Conservation (phyloP, 1,284 basidiomycete genomes). For the Leccinum solheimii region DNA sequence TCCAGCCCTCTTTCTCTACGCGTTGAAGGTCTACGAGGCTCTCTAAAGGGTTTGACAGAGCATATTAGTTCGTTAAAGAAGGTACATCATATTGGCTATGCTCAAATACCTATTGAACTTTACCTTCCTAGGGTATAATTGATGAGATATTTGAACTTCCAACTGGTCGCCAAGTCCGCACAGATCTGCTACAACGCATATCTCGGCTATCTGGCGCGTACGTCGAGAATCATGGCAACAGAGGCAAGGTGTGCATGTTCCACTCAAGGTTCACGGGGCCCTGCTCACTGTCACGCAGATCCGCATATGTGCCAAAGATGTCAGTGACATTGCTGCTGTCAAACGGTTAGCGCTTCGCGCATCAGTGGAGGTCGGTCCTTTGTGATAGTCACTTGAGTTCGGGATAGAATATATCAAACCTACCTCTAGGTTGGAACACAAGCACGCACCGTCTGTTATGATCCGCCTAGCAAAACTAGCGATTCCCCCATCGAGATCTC, state of each 20-base stretch:
- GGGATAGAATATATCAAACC: not conserved
- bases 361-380: conserved; percentile 48
- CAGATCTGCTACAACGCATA: conserved; percentile 55
- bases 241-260: conserved; percentile 43
- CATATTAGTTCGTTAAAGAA: conserved; percentile 49
- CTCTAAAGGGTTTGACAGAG: conserved; percentile 45
- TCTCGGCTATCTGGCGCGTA: conserved; percentile 68
- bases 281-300: conserved; percentile 41
- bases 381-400: not conserved
- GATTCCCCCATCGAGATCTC: conserved; percentile 30
- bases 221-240: conserved; percentile 48
- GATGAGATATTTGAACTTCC: conserved; percentile 52
- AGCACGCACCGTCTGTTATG: conserved; percentile 36
- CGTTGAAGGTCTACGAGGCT: conserved; percentile 56
- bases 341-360: conserved; percentile 54
- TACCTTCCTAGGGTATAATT: conserved; percentile 45
- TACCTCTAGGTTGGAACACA: conserved; percentile 18
- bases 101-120: not conserved
- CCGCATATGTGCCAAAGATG: conserved; percentile 50
- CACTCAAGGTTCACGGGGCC: not conserved
- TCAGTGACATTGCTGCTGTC: conserved; percentile 44
- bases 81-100: conserved; percentile 35
- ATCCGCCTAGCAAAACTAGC: conserved; percentile 36
- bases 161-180: conserved; percentile 40
- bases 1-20: conserved; percentile 55